These are phyloP conservation scores for Cercospora sp. DNA, from an alignment of 2,329 filamentous ascomycete species.

Conservation along the genomic window DNA sequence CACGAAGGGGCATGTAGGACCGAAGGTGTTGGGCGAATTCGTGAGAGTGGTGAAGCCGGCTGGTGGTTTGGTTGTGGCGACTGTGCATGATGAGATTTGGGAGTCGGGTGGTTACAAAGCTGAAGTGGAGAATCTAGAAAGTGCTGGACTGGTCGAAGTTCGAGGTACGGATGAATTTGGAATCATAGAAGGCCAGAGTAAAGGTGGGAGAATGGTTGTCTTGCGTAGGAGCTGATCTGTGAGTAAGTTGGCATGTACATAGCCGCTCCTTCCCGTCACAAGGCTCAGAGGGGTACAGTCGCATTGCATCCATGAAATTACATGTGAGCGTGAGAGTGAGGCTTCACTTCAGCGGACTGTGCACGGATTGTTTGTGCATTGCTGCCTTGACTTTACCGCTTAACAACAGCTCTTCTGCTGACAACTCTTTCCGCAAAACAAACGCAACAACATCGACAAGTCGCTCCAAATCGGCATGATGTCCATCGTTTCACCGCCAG, in stretches of 20 bases:
- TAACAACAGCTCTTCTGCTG: too few relatives aligned
- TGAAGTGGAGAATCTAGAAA: conserved; percentile 13
- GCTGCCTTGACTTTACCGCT: neutral
- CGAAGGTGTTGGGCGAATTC: conserved; percentile 17
- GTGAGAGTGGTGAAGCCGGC: conserved; percentile 16
- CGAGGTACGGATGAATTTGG: conserved; percentile 18
- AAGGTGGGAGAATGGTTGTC: conserved; percentile 24
- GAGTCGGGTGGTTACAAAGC: conserved; percentile 21
- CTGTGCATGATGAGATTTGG: conserved; percentile 25
- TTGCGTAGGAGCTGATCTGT: conserved; percentile 14
- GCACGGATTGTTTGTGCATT: neutral
- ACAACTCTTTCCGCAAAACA: neutral
- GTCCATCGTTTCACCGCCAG: neutral
- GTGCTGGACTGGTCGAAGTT: conserved; percentile 16
- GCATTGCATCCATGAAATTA: neutral
- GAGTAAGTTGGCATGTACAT: neutral
- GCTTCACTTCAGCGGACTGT: neutral
- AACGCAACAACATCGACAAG: neutral
- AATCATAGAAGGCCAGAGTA: conserved; percentile 16
- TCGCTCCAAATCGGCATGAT: too few relatives aligned
- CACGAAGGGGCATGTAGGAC: conserved; percentile 26
- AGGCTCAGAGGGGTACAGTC: neutral
- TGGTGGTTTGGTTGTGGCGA: conserved; percentile 21
- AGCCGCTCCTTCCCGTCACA: neutral
- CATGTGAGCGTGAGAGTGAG: neutral